Percentiles rank a stretch among this genome's conserved stretches.
These are phyloP conservation scores for Boletus austroedulis DNA, from an alignment of 1,284 basidiomycete genomes.

Conservation along the genomic window DNA sequence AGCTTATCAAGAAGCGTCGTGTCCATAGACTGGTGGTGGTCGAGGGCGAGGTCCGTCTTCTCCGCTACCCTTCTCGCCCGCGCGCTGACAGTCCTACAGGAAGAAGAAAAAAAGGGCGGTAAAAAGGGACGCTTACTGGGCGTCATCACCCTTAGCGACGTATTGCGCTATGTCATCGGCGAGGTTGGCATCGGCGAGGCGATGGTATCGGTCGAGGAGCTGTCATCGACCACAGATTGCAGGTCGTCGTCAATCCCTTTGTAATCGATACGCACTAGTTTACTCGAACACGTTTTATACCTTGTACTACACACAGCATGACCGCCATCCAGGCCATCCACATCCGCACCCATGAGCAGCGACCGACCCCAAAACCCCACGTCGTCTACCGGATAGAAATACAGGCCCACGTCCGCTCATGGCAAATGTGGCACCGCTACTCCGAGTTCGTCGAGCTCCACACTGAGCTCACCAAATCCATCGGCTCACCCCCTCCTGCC, in stretches of 20 bases:
- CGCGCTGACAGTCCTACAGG: slow-evolving; percentile 43
- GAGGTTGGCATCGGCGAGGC: slow-evolving; percentile 50
- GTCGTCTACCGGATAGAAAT: slow-evolving; percentile 79
- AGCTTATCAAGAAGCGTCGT: slow-evolving; percentile 88
- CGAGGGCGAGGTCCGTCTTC: slow-evolving; percentile 66
- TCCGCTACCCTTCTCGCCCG: neutral
- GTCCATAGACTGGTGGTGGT: slow-evolving; percentile 94
- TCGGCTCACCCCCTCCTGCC: slow-evolving; percentile 69
- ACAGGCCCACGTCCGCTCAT: slow-evolving; percentile 80
- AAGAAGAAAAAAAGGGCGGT: slow-evolving; percentile 71
- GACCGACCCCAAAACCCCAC: slow-evolving; percentile 66
- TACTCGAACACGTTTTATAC: too few relatives aligned
- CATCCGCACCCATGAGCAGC: slow-evolving; percentile 66
- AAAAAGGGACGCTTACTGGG: slow-evolving; percentile 85
- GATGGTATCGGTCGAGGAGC: slow-evolving; percentile 33
- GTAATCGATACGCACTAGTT: neutral
- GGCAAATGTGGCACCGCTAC: slow-evolving; percentile 92
- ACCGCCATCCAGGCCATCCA: slow-evolving; percentile 72
- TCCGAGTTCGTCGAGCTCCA: slow-evolving; percentile 90
- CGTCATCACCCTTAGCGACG: slow-evolving; percentile 89
- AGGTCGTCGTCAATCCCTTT: slow-evolving; percentile 15
- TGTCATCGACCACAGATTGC: slow-evolving; percentile 14
- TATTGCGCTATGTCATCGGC: slow-evolving; percentile 84
- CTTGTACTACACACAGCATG: slow-evolving; percentile 40
- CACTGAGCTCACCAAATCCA: slow-evolving; percentile 72